These are phyloP conservation scores for Cubamyces sp. DNA, from an alignment of 768 basidiomycete species.

Conservation along the genomic window DNA sequence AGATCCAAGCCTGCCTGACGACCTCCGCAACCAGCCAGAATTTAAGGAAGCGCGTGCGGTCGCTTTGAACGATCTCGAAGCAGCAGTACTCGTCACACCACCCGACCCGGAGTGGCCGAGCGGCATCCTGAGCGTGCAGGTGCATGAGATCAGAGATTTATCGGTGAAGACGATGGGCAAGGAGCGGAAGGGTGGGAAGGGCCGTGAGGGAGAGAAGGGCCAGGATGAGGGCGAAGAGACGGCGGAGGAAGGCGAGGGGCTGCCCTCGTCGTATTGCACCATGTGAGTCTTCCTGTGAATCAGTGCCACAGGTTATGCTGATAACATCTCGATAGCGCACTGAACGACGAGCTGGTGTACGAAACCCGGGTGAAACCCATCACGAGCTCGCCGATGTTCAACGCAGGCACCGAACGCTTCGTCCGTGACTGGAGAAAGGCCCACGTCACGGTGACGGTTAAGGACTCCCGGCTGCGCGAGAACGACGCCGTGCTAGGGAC, in stretches of 20 bases:
- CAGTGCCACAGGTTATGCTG: too few species aligned
- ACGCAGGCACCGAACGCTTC: conserved; percentile 72
- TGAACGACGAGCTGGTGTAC: conserved; percentile 56
- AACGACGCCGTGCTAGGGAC: conserved; percentile 72
- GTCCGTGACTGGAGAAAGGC: conserved; percentile 63
- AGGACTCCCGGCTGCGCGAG: conserved; percentile 62
- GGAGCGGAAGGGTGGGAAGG: conserved; percentile 38
- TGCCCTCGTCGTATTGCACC: conserved; percentile 58
- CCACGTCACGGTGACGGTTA: conserved; percentile 66
- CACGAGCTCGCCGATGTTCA: conserved; percentile 44
- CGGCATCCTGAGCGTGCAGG: conserved; percentile 65
- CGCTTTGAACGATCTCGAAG: conserved; percentile 51
- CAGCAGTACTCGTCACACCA: conserved; percentile 44
- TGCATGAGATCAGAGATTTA: conserved; percentile 69
- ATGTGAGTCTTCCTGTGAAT: neutral
- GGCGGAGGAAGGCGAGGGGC: conserved; percentile 57
- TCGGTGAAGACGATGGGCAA: conserved; percentile 51
- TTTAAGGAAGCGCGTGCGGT: conserved; percentile 54
- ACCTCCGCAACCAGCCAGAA: conserved; percentile 47
- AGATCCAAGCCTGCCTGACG: conserved; percentile 41
- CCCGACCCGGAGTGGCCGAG: conserved; percentile 66
- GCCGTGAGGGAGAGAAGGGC: conserved; percentile 57
- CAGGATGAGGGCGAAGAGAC: conserved; percentile 56
- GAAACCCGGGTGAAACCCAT: conserved; percentile 41
- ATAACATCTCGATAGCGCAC: conserved; percentile 33